These are phyloP conservation scores for Astragalus glycyphyllos DNA, from an alignment of 306 rosid genomes.

Conservation along the genomic window DNA sequence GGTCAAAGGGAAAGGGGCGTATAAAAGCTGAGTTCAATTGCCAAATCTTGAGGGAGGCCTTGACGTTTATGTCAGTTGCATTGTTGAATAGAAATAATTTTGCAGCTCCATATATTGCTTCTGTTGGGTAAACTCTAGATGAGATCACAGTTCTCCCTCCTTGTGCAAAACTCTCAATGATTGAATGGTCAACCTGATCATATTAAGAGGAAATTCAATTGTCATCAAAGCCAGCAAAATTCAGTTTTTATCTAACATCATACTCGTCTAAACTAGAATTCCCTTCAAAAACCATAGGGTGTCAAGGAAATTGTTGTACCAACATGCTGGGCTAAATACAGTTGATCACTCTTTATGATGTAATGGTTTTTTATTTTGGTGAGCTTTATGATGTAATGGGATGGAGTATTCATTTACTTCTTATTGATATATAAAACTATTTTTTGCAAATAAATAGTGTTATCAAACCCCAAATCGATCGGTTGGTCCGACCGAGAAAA, in stretches of 20 bases:
- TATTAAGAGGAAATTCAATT: not conserved
- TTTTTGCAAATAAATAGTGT: too few relatives aligned
- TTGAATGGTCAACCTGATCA: conserved; percentile 85
- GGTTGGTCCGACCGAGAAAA: too few relatives aligned
- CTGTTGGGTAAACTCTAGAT: conserved; percentile 83
- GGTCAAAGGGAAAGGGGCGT: conserved; percentile 68
- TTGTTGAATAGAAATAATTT: conserved; percentile 80
- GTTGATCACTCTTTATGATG: too few relatives aligned
- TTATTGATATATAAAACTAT: too few relatives aligned
- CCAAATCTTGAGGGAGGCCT: conserved; percentile 76
- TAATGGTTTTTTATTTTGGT: too few relatives aligned
- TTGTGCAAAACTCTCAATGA: conserved; percentile 80
- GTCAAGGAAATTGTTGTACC: too few relatives aligned
- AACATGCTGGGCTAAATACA: too few relatives aligned
- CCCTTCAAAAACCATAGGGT: too few relatives aligned
- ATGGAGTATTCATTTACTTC: too few relatives aligned
- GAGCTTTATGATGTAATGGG: too few relatives aligned
- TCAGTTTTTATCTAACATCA: not conserved
- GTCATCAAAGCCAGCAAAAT: conserved; percentile 1
- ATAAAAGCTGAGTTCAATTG: conserved; percentile 76
- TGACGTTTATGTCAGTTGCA: conserved; percentile 66
- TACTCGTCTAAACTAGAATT: not conserved
- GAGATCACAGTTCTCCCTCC: conserved; percentile 84
- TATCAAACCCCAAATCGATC: too few relatives aligned
- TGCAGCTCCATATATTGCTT: conserved; percentile 85